Conservation (phyloP, 768 basidiomycete genomes). For the Trametes gibbosa region DNA sequence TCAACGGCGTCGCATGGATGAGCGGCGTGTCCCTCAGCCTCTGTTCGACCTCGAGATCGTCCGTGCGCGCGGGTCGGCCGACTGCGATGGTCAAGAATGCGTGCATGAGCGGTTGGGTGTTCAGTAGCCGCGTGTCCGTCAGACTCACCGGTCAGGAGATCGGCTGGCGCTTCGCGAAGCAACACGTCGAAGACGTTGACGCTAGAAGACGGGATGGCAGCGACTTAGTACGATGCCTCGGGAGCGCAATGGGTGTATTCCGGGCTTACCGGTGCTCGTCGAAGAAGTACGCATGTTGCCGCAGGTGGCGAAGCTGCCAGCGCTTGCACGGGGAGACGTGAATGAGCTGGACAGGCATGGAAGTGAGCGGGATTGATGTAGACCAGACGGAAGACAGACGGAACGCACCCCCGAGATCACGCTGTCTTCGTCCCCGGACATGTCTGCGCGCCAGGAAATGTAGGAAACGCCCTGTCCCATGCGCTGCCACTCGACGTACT, state of each 20-base stretch:
- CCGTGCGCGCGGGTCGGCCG: neutral
- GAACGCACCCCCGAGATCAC: constrained; percentile 19
- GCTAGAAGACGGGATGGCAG: constrained; percentile 1
- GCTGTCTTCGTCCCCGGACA: constrained; percentile 17
- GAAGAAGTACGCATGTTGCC: constrained; percentile 21
- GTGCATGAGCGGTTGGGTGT: neutral
- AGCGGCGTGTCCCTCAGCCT: constrained; percentile 6
- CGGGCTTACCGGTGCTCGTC: constrained; percentile 20
- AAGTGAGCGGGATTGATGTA: neutral
- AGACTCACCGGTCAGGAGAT: constrained; percentile 14
- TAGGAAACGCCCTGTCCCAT: constrained; percentile 14
- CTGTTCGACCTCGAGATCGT: constrained; percentile 3
- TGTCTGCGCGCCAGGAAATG: constrained; percentile 3
- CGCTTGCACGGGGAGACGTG: constrained; percentile 9
- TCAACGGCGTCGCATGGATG: neutral
- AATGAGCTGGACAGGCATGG: constrained; percentile 10
- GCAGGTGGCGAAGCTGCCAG: constrained; percentile 16
- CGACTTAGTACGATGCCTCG: neutral
- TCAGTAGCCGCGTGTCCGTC: constrained; percentile 14
- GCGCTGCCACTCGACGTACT: constrained; percentile 20
- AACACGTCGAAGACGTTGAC: constrained; percentile 13
- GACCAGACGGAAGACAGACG: neutral
- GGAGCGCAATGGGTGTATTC: neutral
- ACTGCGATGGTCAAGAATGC: neutral
- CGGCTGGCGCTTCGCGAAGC: constrained; percentile 7